Evolutionary conservation across 2,329 filamentous ascomycete species (phyloP).

Genomic region (Colletotrichum camelliae): DNA sequence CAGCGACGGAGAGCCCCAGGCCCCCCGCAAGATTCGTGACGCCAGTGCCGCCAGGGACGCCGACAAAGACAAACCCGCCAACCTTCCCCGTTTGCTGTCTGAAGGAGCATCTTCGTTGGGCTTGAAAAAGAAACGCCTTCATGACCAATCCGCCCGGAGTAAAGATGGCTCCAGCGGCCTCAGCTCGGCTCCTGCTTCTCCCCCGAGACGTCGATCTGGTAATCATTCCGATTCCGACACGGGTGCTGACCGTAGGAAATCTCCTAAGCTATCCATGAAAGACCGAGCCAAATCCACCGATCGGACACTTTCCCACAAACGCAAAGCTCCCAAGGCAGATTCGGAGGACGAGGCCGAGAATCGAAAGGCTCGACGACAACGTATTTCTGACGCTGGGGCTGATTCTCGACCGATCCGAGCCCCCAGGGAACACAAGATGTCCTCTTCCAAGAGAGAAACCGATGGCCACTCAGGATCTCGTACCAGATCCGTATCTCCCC

Average conservation of each 20-base stretch:
- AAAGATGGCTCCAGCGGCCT: constrained; percentile 62
- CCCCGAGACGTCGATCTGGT: constrained; percentile 45
- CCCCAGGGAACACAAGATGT: constrained; percentile 34
- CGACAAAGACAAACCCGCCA: constrained; percentile 36
- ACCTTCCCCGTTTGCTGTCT: constrained; percentile 28
- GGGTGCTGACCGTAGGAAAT: constrained; percentile 49
- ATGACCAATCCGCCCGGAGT: constrained; percentile 41
- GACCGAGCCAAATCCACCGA: constrained; percentile 55
- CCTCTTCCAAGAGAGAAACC: constrained; percentile 34
- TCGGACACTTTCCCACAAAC: constrained; percentile 53
- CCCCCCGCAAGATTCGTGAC: constrained; percentile 37
- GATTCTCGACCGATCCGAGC: constrained; percentile 14
- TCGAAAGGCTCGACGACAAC: constrained; percentile 60
- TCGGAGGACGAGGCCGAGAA: constrained; percentile 63
- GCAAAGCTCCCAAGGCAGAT: constrained; percentile 58
- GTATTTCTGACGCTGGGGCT: constrained; percentile 46
- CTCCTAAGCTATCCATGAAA: constrained; percentile 49
- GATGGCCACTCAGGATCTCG: constrained; percentile 32
- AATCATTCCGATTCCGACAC: constrained; percentile 60
- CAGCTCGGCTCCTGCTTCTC: constrained; percentile 64
- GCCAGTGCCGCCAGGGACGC: constrained; percentile 38
- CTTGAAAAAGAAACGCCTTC: constrained; percentile 56
- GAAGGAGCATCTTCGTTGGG: constrained; percentile 29
- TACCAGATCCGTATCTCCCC: constrained; percentile 64
- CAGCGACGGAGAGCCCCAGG: constrained; percentile 59